Conservation (phyloP, 805 yeast species). For the Hanseniaspora vineae region DNA sequence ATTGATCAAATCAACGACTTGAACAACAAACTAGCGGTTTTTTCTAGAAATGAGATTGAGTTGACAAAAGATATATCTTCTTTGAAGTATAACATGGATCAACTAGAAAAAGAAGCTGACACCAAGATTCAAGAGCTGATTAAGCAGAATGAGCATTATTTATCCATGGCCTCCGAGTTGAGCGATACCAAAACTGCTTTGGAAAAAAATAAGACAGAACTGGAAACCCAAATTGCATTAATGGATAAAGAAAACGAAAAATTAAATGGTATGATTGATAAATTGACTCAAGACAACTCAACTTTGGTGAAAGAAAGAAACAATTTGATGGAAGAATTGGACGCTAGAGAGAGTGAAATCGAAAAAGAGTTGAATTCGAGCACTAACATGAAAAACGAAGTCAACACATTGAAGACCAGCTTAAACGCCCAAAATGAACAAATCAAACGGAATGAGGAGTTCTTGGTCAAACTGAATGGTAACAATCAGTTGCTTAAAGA, state of each 20-base stretch:
- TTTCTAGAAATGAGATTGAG: slow-evolving; percentile 52
- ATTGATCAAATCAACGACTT: slow-evolving; percentile 40
- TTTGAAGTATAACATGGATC: slow-evolving; percentile 46
- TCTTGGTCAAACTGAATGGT: slow-evolving; percentile 24
- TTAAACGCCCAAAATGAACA: slow-evolving; percentile 21
- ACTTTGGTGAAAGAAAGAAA: slow-evolving; percentile 22
- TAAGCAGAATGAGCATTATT: slow-evolving; percentile 31
- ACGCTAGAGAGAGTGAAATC: slow-evolving; percentile 10
- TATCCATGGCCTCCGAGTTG: slow-evolving; percentile 27
- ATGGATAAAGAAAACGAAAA: slow-evolving; percentile 44
- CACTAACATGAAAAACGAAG: slow-evolving; percentile 1
- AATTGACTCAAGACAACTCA: slow-evolving; percentile 29
- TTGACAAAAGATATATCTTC: slow-evolving; percentile 53
- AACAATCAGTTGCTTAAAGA: slow-evolving; percentile 21
- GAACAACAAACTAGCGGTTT: slow-evolving; percentile 38
- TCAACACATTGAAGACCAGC: slow-evolving; percentile 16
- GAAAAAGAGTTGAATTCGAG: slow-evolving; percentile 3
- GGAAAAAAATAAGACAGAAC: slow-evolving; percentile 38
- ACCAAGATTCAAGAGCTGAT: slow-evolving; percentile 26
- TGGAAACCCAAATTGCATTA: slow-evolving; percentile 48
- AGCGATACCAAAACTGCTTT: slow-evolving; percentile 33
- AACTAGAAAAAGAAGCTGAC: slow-evolving; percentile 29
- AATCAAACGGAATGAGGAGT: slow-evolving; percentile 20
- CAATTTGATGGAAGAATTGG: slow-evolving; percentile 9
- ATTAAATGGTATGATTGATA: slow-evolving; percentile 37